Evolutionary conservation across 2,329 filamentous ascomycete species (phyloP), one percentile per base, ranked within the genome.

Genomic region (Fusarium continuum): DNA sequence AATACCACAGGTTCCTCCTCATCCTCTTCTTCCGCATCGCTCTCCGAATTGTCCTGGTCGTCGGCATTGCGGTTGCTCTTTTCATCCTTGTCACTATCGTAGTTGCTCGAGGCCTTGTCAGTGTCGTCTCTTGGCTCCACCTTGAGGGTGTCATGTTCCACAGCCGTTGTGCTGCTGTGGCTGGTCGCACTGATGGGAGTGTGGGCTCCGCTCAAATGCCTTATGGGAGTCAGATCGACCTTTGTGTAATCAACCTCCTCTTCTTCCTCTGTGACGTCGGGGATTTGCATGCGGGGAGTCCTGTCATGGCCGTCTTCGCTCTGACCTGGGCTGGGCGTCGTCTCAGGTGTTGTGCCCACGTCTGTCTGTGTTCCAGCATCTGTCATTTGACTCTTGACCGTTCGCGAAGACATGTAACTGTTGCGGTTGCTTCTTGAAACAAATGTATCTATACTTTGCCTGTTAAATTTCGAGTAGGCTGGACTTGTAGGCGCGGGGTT

Each of bases 401-500:
- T 90, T 70, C 83, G 88, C 16, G 85, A 84, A 2, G 89, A 89
- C 80, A 92, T 91, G 66, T 86, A 92, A 75, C 92, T 96, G 64
- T 86, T 89, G 49, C 89, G 83, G 69, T 90, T 87, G 72, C 87
- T 91, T 50, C 83, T 77, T 6, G 82, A 81, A 14, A 79, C 74
- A 43, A 78, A 81, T 9, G 88, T 90, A 61, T 93, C 90, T 19
- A 88, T 79, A 76, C 91, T 96, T 72, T 86, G 87, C 58, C 90
- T 75, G 79, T 88, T 76, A 60, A 82, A 83, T 56, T 79, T 83
- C 46, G 79, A 78, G 53, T 82, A 85, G n/a, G 88, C 78, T 1
- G 93, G 92, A 74, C 92, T 96, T 9, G 86, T 86, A 2, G 91
- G 90, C 47, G 83, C 87, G 4, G 92, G 91, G 65, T 88, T 88